Evolutionary conservation across 2,329 filamentous ascomycete genomes (phyloP).

Genomic region (Geoglossum cookeanum): DNA sequence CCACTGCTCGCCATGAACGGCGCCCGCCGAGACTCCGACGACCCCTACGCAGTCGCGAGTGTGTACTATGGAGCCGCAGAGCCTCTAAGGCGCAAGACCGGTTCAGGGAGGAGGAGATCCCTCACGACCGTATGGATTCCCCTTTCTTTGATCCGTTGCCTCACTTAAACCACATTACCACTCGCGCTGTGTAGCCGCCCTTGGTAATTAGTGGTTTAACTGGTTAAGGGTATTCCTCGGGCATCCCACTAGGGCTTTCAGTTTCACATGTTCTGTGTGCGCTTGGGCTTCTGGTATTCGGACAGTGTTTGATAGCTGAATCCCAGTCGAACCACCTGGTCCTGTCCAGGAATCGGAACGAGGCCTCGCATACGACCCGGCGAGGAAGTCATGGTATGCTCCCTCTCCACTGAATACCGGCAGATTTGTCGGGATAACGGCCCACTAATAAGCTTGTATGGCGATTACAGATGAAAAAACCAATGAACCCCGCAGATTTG

Average conservation of each 20-base stretch:
- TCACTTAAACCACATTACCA: no score
- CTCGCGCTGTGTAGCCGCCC: no score
- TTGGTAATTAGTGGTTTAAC: no score
- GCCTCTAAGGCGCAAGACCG: background rate
- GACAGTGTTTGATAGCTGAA: background rate
- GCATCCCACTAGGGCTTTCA: no score
- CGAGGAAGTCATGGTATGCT: slow-evolving; percentile 26
- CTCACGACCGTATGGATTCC: background rate
- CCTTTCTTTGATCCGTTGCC: background rate
- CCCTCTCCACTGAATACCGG: background rate
- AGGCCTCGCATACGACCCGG: slow-evolving; percentile 10
- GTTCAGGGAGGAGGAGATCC: background rate
- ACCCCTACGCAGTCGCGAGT: background rate
- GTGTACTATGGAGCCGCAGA: no score
- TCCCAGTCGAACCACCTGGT: background rate
- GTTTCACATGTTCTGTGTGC: background rate
- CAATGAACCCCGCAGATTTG: slow-evolving; percentile 53
- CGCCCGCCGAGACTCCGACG: background rate
- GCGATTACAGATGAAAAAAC: slow-evolving; percentile 47
- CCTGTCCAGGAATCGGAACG: background rate
- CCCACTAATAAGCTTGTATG: slow-evolving; percentile 5
- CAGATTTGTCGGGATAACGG: background rate
- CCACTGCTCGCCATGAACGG: background rate
- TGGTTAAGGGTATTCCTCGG: no score
- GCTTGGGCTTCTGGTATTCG: background rate